Conservation (phyloP, 1,139 yeast species). For the Suhomyces bribrorum region DNA sequence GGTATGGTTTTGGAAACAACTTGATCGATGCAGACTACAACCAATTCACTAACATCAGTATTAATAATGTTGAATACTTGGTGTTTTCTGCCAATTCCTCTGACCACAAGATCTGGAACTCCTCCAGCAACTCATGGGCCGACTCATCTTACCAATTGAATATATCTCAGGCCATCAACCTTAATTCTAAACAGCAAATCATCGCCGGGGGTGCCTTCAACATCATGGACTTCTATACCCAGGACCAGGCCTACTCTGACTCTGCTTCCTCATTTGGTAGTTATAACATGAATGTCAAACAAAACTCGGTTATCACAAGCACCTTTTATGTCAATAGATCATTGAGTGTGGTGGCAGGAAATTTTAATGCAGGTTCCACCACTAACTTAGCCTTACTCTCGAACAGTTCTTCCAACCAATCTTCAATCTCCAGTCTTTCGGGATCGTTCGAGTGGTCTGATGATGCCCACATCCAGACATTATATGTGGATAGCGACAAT, state of each 20-base stretch:
- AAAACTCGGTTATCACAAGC: constrained; percentile 40
- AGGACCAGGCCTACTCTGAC: constrained; percentile 34
- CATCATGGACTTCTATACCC: constrained; percentile 34
- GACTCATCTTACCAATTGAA: constrained; percentile 32
- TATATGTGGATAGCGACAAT: constrained; percentile 42
- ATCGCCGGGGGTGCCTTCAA: constrained; percentile 44
- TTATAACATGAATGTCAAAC: constrained; percentile 26
- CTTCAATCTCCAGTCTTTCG: constrained; percentile 26
- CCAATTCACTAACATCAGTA: constrained; percentile 37
- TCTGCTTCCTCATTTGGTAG: constrained; percentile 23
- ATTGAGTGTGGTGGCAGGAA: constrained; percentile 54
- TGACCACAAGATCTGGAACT: constrained; percentile 40
- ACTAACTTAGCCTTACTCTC: constrained; percentile 44
- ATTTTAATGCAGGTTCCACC: constrained; percentile 26
- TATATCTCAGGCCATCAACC: constrained; percentile 34
- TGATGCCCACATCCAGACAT: constrained; percentile 35
- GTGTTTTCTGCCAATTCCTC: constrained; percentile 31
- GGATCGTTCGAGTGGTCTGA: constrained; percentile 40
- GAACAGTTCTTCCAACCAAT: constrained; percentile 24
- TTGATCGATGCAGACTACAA: constrained; percentile 25
- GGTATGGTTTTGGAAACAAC: constrained; percentile 46
- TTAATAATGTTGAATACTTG: constrained; percentile 38
- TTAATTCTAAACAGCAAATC: constrained; percentile 31
- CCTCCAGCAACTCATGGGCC: constrained; percentile 35
- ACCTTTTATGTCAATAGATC: constrained; percentile 50